Conservation (phyloP, 805 yeast genomes). For the Wickerhamiella domercqiae region DNA sequence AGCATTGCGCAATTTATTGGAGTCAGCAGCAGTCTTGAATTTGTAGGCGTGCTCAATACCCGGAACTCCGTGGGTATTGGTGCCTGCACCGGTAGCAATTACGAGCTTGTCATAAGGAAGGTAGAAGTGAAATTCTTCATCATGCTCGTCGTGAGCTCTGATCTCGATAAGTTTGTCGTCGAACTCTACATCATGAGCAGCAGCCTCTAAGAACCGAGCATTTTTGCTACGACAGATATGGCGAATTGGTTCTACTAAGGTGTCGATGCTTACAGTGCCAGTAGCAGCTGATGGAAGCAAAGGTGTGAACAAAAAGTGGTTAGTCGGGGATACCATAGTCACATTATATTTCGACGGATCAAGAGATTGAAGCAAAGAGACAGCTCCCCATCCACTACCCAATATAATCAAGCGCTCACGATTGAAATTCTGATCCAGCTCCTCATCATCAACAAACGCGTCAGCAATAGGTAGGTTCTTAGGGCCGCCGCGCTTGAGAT, state of each 20-base stretch:
- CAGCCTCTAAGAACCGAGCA: conserved; percentile 50
- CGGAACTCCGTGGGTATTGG: conserved; percentile 56
- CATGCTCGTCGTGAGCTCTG: conserved; percentile 29
- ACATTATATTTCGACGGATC: conserved; percentile 83
- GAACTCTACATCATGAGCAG: conserved; percentile 43
- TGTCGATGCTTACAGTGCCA: conserved; percentile 51
- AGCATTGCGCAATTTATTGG: conserved; percentile 37
- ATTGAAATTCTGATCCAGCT: conserved; percentile 29
- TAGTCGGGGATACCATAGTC: conserved; percentile 81
- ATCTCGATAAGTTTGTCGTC: conserved; percentile 44
- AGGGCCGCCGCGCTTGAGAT: conserved; percentile 52
- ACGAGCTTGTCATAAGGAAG: conserved; percentile 60
- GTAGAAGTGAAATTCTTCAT: conserved; percentile 31
- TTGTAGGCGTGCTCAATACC: conserved; percentile 50
- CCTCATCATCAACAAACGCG: conserved; percentile 42
- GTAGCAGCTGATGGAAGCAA: conserved; percentile 83
- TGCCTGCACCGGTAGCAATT: conserved; percentile 51
- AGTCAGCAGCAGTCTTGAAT: conserved; percentile 54
- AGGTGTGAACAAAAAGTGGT: conserved; percentile 93
- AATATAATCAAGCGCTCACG: conserved; percentile 54
- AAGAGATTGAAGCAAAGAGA: conserved; percentile 65
- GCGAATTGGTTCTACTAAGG: conserved; percentile 49
- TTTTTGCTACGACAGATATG: conserved; percentile 35
- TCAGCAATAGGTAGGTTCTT: conserved; percentile 50
- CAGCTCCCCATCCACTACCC: conserved; percentile 89